These are phyloP conservation scores for Vanilla planifolia DNA, from an alignment of 106 monocot genomes.

Conservation along the genomic window DNA sequence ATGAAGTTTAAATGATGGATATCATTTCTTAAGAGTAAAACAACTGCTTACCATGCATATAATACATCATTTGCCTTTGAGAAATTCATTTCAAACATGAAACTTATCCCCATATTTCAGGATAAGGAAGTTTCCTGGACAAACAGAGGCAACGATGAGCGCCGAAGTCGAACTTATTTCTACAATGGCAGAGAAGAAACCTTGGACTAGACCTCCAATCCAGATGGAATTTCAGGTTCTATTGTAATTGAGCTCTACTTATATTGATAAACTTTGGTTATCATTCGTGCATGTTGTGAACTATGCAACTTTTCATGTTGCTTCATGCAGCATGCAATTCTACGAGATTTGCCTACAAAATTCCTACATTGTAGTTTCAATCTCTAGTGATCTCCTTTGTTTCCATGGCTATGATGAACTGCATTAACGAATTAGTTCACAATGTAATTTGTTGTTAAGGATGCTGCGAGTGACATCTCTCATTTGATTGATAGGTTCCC, in stretches of 20 bases:
- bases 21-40: background rate
- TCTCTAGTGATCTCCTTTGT: too few relatives aligned
- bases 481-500: slow-evolving; percentile 56
- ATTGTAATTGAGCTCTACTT: background rate
- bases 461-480: background rate
- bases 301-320: too few relatives aligned
- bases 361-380: too few relatives aligned
- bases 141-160: slow-evolving; percentile 98
- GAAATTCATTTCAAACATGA: background rate
- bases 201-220: slow-evolving; percentile 87
- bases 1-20: background rate
- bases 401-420: too few relatives aligned
- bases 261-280: too few relatives aligned
- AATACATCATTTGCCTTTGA: background rate
- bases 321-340: too few relatives aligned
- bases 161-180: slow-evolving; percentile 98
- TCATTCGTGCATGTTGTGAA: too few relatives aligned
- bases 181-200: slow-evolving; percentile 93
- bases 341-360: too few relatives aligned
- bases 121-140: slow-evolving; percentile 97
- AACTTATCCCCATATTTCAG: slow-evolving; percentile 29
- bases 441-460: background rate
- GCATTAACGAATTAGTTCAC: too few relatives aligned
- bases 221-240: slow-evolving; percentile 99
- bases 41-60: background rate